phyloP scores from a whole-genome alignment of 495 filamentous ascomycete species.

The Aspergillus panamensis region DNA sequence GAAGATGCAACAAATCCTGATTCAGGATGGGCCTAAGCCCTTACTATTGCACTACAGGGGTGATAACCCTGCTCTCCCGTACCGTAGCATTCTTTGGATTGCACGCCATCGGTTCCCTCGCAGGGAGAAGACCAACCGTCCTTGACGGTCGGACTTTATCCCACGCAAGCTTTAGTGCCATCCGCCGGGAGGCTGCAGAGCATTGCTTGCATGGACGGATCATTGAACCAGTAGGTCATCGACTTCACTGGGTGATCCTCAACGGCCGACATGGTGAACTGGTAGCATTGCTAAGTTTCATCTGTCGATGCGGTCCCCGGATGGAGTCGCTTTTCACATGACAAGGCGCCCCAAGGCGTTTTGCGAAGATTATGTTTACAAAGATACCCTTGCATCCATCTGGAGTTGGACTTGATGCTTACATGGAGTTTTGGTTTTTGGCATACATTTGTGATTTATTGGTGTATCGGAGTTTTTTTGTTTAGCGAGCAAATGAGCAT shows the following conservation, averaged over 20 bases:
- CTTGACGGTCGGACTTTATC: background rate
- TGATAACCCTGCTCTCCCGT: background rate
- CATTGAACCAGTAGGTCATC: background rate
- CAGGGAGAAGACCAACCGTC: background rate
- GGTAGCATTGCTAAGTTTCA: background rate
- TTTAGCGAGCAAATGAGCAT: constrained; percentile 9
- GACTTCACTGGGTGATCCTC: background rate
- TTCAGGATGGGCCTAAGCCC: too few relatives aligned
- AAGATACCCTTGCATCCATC: constrained; percentile 17
- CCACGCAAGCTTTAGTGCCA: background rate
- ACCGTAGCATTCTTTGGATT: background rate
- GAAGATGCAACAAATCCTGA: too few relatives aligned
- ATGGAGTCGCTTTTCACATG: background rate
- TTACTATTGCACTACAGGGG: constrained; percentile 15
- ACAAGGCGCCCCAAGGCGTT: constrained; percentile 3
- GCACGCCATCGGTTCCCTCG: too few relatives aligned
- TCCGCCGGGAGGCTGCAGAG: background rate
- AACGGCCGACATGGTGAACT: background rate
- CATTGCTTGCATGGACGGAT: background rate
- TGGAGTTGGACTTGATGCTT: constrained; percentile 12
- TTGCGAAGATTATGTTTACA: constrained; percentile 4
- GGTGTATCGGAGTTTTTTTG: constrained; percentile 8
- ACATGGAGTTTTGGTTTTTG: constrained; percentile 12
- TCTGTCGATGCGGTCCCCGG: background rate
- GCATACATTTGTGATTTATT: constrained; percentile 12